Conservation (phyloP, 2,329 filamentous ascomycete genomes). For the Cladobotryum protrusum region DNA sequence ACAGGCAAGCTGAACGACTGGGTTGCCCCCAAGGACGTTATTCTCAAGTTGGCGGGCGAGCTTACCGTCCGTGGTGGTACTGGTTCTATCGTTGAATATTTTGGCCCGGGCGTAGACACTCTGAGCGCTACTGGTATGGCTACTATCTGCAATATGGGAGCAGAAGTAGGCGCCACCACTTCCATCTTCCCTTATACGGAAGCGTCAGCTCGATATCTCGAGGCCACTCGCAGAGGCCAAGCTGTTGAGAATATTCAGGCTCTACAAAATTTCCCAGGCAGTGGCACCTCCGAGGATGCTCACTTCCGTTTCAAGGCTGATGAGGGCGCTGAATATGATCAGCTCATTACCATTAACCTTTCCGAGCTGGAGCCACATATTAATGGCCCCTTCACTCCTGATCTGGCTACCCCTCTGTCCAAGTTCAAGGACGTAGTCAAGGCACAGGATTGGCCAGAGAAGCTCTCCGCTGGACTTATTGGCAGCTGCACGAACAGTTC, state of each 20-base stretch:
- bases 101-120: conserved; percentile 81
- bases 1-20: conserved; percentile 81
- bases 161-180: conserved; percentile 90
- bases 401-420: conserved; percentile 87
- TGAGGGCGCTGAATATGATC: conserved; percentile 76
- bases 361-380: conserved; percentile 89
- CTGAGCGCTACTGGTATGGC: conserved; percentile 91
- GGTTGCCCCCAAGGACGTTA: conserved; percentile 94
- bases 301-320: conserved; percentile 70
- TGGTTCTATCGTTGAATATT: conserved; percentile 91
- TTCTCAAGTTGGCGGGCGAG: conserved; percentile 79
- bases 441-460: conserved; percentile 83
- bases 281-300: conserved; percentile 37
- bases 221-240: conserved; percentile 62
- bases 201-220: conserved; percentile 77
- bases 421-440: conserved; percentile 80
- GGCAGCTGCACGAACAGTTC: conserved; percentile 99
- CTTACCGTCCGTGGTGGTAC: conserved; percentile 92
- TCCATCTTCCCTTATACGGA: conserved; percentile 90
- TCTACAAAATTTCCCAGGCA: conserved; percentile 48
- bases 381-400: conserved; percentile 94
- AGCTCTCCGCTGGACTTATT: conserved; percentile 87
- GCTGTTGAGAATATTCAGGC: conserved; percentile 63
- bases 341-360: conserved; percentile 84
- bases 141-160: conserved; percentile 84